These are phyloP conservation scores for Cladophialophora carrionii DNA, from an alignment of 2,329 filamentous ascomycete genomes.

Conservation along the genomic window DNA sequence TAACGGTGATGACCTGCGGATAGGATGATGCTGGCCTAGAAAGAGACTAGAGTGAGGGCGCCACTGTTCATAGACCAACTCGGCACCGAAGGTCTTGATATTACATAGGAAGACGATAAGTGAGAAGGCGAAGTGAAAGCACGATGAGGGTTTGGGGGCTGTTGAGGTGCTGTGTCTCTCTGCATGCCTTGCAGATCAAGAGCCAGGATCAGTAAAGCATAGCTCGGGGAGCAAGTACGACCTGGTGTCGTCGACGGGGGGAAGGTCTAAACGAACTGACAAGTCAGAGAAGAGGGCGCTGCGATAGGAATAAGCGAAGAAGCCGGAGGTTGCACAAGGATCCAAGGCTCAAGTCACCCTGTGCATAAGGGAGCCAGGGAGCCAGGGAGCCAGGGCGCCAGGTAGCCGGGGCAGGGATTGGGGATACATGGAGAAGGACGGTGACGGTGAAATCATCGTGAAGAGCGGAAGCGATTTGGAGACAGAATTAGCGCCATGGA, in stretches of 20 bases:
- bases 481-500: background rate
- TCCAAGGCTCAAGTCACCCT: conserved; percentile 3
- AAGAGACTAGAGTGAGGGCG: background rate
- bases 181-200: background rate
- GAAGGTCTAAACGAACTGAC: conserved; percentile 18
- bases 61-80: background rate
- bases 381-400: too few relatives aligned
- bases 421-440: background rate
- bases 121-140: background rate
- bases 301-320: conserved; percentile 13
- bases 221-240: conserved; percentile 7
- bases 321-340: conserved; percentile 8
- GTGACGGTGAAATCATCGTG: conserved; percentile 2
- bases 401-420: conserved; percentile 15
- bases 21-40: background rate
- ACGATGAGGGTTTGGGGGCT: background rate
- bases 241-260: background rate
- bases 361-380: too few relatives aligned
- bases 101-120: background rate
- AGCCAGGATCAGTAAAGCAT: background rate
- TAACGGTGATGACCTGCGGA: background rate
- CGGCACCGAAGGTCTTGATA: background rate
- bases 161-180: background rate
- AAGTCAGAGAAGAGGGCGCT: conserved; percentile 6
- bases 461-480: background rate